Base-by-base conservation (phyloP, 2,329 filamentous ascomycete genomes). In the Aureobasidium subglaciale region DNA sequence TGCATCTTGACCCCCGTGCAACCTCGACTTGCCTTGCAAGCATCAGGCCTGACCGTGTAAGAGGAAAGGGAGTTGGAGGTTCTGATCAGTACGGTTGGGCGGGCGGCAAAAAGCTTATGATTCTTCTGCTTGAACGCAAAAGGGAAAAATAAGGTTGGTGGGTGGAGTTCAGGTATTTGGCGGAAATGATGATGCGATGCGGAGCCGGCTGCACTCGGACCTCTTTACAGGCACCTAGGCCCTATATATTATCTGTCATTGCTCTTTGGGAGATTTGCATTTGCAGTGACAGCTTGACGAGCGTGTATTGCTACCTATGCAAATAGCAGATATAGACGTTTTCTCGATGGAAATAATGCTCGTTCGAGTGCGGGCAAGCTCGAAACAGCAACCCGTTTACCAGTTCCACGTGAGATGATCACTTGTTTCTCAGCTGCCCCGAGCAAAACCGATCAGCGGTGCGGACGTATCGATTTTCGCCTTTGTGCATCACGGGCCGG, bases 1-100 rank as follows among this genome's bases (percentile, higher is more conserved):
- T 55, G 34, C 48, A 53, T 53, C 46, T 50, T 50, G 46, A 50
- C 32, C 13, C 22, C 32, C 32, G 46, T 27, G 37, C 32, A 22
- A 50, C 46, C 34, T 38, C 34, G 46, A 38, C 22, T 18, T 35
- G n/a, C n/a, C 24, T n/a, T n/a, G n/a, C 32, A 50, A 37, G 32
- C 46, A 38, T 38, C 9, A 20, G n/a, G 46, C 11, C 18, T 35
- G 30, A n/a, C 29, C 8, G 9, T n/a, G 20, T 48, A 18, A 24
- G 22, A 38, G 16, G n/a, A 11, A 15, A 25, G 42, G 4, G 16
- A 18, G 10, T 5, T 9, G 20, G 43, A 34, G 20, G 4, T 48
- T 35, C 43, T 24, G 7, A 35, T 18, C 16, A 35, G 20, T 15
- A 20, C 43, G 43, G 43, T 35, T 34, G 43, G n/a, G 30, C 43